Conservation (phyloP, 2,329 filamentous ascomycete genomes). For the Colletotrichum neosansevieriae region DNA sequence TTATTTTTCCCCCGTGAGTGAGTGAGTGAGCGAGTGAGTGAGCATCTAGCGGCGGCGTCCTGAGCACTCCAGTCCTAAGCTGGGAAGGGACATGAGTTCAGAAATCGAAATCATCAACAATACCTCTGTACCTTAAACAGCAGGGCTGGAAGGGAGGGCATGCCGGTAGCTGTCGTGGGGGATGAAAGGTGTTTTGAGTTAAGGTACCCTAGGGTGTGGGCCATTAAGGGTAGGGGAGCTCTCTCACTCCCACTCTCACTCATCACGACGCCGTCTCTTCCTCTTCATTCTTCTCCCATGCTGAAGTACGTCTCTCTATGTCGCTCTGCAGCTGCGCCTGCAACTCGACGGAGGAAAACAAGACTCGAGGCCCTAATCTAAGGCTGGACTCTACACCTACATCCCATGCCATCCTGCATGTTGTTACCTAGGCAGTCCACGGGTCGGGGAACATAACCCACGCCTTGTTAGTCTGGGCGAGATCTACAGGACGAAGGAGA, state of each 20-base stretch:
- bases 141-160: constrained; percentile 26
- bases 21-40: background rate
- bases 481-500: background rate
- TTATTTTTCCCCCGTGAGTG: background rate
- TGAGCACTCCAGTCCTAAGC: background rate
- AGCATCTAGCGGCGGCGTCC: background rate
- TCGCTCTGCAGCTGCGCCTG: background rate
- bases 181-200: background rate
- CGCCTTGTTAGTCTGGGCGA: constrained; percentile 13
- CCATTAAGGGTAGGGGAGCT: constrained; percentile 21
- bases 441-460: constrained; percentile 10
- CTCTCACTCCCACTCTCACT: background rate
- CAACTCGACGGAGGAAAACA: constrained; percentile 2
- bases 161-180: background rate
- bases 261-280: background rate
- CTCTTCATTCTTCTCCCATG: background rate
- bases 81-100: constrained; percentile 1
- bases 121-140: background rate
- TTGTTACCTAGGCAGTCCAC: background rate
- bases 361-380: constrained; percentile 5
- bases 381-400: constrained; percentile 18
- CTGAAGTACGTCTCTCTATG: background rate
- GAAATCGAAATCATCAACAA: background rate
- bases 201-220: background rate
- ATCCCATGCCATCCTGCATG: background rate